Evolutionary conservation across 1,284 basidiomycete species (phyloP), one percentile per base, ranked within the genome.

Genomic region (Singerocomus inundabilis): DNA sequence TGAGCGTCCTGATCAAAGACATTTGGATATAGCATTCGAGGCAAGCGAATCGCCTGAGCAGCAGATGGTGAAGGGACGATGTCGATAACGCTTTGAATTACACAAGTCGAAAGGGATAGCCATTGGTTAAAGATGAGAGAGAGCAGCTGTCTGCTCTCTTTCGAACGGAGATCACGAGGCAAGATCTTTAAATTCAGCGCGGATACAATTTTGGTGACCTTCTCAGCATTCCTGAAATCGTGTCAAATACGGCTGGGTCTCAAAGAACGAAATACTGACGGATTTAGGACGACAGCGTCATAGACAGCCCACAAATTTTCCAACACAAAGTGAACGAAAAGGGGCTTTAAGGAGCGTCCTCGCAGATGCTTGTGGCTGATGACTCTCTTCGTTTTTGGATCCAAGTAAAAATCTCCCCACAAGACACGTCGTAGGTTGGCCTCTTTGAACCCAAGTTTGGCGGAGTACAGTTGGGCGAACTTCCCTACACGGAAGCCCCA

Each of bases 251-350:
- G n/a, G 39, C 11, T 26, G 4, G 41, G n/a, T 37, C 28, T 34
- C 38, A 13, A 33, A 32, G 6, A 40, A 25, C 21, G 11, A 3
- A 42, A 43, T 2, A 83, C 92, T 64, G 66, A 97, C 94, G 92
- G 88, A 59, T 93, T 91, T 13, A 89, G 69, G 30, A 89, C 71
- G 13, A 94, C 85, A 26, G 88, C 89, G 61, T 96, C 91, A 70
- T 99, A 99, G 10, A 98, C 90, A 25, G 89, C 86, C 96, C 96
- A 99, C 28, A 99, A 82, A 69, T 98, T 99, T 53, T 99, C 97
- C 58, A 99, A 73, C 5, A 99, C 88, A 61, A 99, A 98, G 71
- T 98, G 95, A 5, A 98, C 97, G 65, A 99, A 99, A 44, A 99
- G 78, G n/a, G 95, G 93, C 73, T 98, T 99, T 62, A 99, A 72